Conservation (phyloP, 1,284 basidiomycete species). For the Melampsora abietis-canadensis region DNA sequence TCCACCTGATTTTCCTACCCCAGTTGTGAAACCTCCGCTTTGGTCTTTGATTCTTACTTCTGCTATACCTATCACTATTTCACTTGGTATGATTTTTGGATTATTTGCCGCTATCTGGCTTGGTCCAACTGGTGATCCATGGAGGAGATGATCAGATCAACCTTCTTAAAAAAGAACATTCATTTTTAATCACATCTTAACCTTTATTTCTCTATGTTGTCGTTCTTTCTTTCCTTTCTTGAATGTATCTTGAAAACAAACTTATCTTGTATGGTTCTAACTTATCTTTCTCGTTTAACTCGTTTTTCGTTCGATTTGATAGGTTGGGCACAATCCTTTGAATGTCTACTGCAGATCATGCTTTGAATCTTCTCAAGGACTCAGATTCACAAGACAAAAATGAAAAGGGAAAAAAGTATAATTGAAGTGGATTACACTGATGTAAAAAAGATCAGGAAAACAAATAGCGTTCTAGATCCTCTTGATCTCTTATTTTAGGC, state of each 20-base stretch:
- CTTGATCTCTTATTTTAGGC: no score
- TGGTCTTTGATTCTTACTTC: slow-evolving; percentile 43
- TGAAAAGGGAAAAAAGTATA: no score
- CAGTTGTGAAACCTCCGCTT: slow-evolving; percentile 31
- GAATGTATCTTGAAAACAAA: no score
- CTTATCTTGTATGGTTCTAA: no score
- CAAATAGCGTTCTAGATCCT: no score
- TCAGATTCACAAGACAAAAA: no score
- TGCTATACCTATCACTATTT: slow-evolving; percentile 36
- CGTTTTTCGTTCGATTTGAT: not conserved
- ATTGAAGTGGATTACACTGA: no score
- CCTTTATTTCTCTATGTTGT: not conserved
- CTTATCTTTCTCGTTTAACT: not conserved
- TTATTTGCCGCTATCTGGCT: slow-evolving; percentile 38
- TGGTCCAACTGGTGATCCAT: slow-evolving; percentile 41
- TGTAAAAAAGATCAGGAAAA: no score
- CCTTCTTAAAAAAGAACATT: not conserved
- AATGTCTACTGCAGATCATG: not conserved
- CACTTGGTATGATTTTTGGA: slow-evolving; percentile 32
- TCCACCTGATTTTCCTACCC: slow-evolving; percentile 40
- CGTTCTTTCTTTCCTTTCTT: not conserved
- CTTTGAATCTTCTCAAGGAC: no score
- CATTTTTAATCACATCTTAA: not conserved
- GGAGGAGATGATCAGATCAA: slow-evolving; percentile 2
- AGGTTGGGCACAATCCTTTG: slow-evolving; percentile 4